These are phyloP conservation scores for Cerioporus squamosus DNA, from an alignment of 1,284 basidiomycete genomes.

Conservation along the genomic window DNA sequence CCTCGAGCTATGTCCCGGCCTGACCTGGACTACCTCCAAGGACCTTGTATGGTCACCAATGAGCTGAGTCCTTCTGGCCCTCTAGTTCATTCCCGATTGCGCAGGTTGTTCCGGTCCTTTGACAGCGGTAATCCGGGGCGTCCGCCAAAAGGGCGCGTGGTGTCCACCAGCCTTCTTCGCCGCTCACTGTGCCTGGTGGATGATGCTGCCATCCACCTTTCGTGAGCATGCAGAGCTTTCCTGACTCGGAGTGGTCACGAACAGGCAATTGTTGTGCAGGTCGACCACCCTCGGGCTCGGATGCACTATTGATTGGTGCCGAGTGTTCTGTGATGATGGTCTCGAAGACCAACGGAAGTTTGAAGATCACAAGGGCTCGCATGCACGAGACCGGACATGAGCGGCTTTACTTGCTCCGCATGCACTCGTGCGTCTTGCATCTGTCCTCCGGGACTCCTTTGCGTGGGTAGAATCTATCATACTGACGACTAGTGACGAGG, in stretches of 20 bases:
- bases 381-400: conserved; percentile 8
- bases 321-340: conserved; percentile 8
- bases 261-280: conserved; percentile 6
- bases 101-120: too few relatives aligned
- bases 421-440: not conserved
- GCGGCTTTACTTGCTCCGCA: not conserved
- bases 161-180: too few relatives aligned
- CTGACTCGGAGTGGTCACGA: conserved; percentile 8
- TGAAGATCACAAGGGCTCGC: conserved; percentile 12
- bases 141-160: too few relatives aligned
- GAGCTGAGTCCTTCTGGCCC: too few relatives aligned
- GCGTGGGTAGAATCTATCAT: not conserved
- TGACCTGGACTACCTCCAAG: not conserved
- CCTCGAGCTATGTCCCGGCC: conserved; percentile 5
- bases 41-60: not conserved
- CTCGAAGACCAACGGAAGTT: conserved; percentile 5
- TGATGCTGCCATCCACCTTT: not conserved
- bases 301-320: conserved; percentile 11
- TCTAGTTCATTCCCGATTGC: too few relatives aligned
- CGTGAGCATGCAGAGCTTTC: not conserved
- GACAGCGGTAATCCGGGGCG: too few relatives aligned
- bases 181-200: conserved; percentile 13
- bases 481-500: too few relatives aligned
- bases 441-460: not conserved
- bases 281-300: too few relatives aligned